Evolutionary conservation across 1,139 yeast species (phyloP).

Genomic region (Chernovozyma aurita): DNA sequence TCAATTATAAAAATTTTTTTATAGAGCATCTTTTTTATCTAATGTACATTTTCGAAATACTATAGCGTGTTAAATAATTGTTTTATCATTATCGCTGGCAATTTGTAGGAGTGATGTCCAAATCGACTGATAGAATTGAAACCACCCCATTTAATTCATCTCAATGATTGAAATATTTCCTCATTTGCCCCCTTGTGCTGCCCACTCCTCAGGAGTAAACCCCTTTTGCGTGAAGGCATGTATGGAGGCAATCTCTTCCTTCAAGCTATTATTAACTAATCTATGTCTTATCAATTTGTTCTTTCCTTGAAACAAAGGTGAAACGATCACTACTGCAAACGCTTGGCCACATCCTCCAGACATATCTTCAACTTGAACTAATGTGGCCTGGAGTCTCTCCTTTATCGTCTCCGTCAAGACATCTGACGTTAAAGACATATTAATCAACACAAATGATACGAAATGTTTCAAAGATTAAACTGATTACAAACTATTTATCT

Average conservation of each 20-base stretch:
- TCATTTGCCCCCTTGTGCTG: constrained; percentile 42
- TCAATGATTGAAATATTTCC: too few species aligned
- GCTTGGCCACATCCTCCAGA: constrained; percentile 90
- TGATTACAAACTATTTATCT: not conserved
- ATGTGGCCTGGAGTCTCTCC: constrained; percentile 46
- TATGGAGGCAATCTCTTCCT: constrained; percentile 76
- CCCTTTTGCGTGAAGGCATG: constrained; percentile 96
- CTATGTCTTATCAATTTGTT: constrained; percentile 85
- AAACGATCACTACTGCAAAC: constrained; percentile 80
- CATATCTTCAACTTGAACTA: constrained; percentile 65
- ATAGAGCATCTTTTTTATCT: too few species aligned
- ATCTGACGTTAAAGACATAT: constrained; percentile 43
- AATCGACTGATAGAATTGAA: too few species aligned
- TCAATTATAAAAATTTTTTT: too few species aligned
- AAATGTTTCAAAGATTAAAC: too few species aligned
- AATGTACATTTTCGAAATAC: too few species aligned
- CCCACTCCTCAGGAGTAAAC: constrained; percentile 71
- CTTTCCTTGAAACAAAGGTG: constrained; percentile 66
- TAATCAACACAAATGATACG: not conserved
- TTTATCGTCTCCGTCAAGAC: constrained; percentile 42
- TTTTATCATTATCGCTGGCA: too few species aligned
- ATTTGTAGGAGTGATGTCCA: too few species aligned
- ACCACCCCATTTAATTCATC: too few species aligned
- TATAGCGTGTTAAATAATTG: too few species aligned
- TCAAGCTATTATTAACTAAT: constrained; percentile 71